A percentile compares a stretch with the other conserved stretches of the same genome.
Evolutionary conservation across 163 green algal species (phyloP).

Genomic region (Prototheca wickerhamii): DNA sequence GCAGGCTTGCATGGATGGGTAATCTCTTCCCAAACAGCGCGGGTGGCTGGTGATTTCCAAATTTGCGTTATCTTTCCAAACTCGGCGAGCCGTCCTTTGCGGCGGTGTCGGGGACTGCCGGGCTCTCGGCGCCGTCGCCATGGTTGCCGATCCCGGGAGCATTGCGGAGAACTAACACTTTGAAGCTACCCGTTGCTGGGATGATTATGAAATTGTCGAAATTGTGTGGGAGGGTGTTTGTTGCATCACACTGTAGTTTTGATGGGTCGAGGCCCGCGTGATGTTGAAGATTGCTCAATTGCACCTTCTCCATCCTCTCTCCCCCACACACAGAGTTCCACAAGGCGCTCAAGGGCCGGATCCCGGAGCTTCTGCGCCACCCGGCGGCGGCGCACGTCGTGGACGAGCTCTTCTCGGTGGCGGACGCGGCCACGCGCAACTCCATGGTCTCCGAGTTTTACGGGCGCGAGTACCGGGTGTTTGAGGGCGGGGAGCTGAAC

Average conservation of each 20-base stretch:
- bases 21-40: no score
- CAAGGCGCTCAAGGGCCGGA: conserved; percentile 55
- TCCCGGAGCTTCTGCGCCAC: conserved; percentile 72
- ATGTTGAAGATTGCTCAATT: not conserved
- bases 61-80: conserved; percentile 54
- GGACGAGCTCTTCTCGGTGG: conserved; percentile 62
- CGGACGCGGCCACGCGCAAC: conserved; percentile 42
- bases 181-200: no score
- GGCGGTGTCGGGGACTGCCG: no score
- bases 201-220: no score
- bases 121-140: not conserved
- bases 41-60: conserved; percentile 4
- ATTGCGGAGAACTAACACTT: conserved; percentile 20
- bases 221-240: not conserved
- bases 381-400: conserved; percentile 69
- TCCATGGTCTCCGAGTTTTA: conserved; percentile 75
- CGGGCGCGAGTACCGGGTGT: conserved; percentile 67
- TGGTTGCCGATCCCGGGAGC: not conserved
- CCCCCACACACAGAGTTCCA: conserved; percentile 40
- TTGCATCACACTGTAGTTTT: not conserved
- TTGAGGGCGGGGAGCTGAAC: conserved; percentile 40
- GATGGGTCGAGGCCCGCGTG: not conserved
- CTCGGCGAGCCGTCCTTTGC: no score
- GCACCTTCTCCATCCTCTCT: not conserved
- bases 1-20: no score